These are phyloP conservation scores for Pyrenochaeta sp. DNA, from an alignment of 2,329 filamentous ascomycete species.

Conservation along the genomic window DNA sequence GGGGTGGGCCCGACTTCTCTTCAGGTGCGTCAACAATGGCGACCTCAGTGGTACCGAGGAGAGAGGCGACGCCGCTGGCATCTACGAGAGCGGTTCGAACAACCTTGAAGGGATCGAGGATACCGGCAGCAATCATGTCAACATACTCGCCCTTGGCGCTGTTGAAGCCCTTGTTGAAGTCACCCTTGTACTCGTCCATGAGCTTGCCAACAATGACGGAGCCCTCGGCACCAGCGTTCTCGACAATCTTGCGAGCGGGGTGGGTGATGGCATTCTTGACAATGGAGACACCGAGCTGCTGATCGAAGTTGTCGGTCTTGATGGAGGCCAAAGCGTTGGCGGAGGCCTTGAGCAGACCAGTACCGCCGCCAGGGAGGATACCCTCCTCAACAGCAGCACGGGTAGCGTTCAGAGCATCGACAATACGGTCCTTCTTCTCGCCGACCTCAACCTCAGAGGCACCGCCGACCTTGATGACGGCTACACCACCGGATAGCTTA, in stretches of 20 bases:
- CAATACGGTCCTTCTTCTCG: slow-evolving; percentile 99
- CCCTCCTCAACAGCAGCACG: slow-evolving; percentile 98
- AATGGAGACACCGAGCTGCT: slow-evolving; percentile 97
- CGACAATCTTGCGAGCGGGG: slow-evolving; percentile 92
- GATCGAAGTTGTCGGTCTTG: slow-evolving; percentile 96
- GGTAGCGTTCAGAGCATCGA: slow-evolving; percentile 97
- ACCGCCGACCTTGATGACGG: slow-evolving; percentile 98
- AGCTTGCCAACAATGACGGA: slow-evolving; percentile 98
- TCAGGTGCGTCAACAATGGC: slow-evolving; percentile 96
- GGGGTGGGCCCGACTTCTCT: slow-evolving; percentile 72
- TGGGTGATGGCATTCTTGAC: slow-evolving; percentile 98
- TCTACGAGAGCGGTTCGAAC: slow-evolving; percentile 95
- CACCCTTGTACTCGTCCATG: slow-evolving; percentile 85
- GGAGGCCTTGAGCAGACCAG: slow-evolving; percentile 95
- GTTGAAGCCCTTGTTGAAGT: slow-evolving; percentile 99
- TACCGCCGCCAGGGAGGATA: slow-evolving; percentile 98
- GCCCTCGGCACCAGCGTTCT: slow-evolving; percentile 96
- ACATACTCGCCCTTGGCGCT: slow-evolving; percentile 97
- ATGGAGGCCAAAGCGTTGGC: slow-evolving; percentile 83
- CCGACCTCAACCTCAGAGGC: slow-evolving; percentile 97
- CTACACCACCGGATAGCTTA: slow-evolving; percentile 98
- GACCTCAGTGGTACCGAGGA: slow-evolving; percentile 97
- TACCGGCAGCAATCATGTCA: slow-evolving; percentile 97
- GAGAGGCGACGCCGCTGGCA: slow-evolving; percentile 92
- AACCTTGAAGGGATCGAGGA: slow-evolving; percentile 99